Evolutionary conservation across 257 asterid species (phyloP).

Genomic region (Scutellaria minor): DNA sequence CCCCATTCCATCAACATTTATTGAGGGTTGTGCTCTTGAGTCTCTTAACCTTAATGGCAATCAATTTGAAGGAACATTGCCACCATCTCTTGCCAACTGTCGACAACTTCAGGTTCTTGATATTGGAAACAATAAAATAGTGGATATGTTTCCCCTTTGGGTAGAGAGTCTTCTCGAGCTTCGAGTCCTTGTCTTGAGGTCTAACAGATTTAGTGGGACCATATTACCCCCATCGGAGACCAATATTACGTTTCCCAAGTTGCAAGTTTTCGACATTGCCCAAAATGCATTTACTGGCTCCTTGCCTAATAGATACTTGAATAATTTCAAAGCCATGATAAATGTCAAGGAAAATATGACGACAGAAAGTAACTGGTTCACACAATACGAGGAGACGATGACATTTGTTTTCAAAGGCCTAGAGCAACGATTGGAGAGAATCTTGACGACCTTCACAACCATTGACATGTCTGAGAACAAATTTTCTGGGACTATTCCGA

Average conservation of each 20-base stretch:
- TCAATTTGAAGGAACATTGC: background rate
- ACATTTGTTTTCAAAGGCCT: background rate
- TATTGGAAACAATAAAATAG: slow-evolving; percentile 37
- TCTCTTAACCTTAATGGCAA: too few species aligned
- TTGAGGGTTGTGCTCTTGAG: too few species aligned
- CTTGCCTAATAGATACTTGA: background rate
- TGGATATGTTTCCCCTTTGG: slow-evolving; percentile 39
- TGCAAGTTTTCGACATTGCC: slow-evolving; percentile 23
- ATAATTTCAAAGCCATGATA: slow-evolving; percentile 30
- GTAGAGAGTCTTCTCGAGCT: slow-evolving; percentile 35
- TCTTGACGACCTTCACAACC: background rate
- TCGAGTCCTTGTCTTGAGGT: slow-evolving; percentile 37
- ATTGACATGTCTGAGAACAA: slow-evolving; percentile 33
- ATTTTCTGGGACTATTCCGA: slow-evolving; percentile 24
- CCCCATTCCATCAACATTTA: too few species aligned
- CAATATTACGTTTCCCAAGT: too few species aligned
- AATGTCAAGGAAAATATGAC: background rate
- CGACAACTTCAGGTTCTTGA: slow-evolving; percentile 25
- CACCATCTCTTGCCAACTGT: slow-evolving; percentile 33
- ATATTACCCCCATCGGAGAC: too few species aligned
- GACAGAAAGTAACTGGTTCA: background rate
- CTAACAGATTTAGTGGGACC: slow-evolving; percentile 32
- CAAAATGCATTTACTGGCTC: too few species aligned
- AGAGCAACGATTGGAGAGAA: background rate
- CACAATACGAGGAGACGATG: background rate